Evolutionary conservation across 2,329 filamentous ascomycete genomes (phyloP).

Genomic region (Cercospora sp.): DNA sequence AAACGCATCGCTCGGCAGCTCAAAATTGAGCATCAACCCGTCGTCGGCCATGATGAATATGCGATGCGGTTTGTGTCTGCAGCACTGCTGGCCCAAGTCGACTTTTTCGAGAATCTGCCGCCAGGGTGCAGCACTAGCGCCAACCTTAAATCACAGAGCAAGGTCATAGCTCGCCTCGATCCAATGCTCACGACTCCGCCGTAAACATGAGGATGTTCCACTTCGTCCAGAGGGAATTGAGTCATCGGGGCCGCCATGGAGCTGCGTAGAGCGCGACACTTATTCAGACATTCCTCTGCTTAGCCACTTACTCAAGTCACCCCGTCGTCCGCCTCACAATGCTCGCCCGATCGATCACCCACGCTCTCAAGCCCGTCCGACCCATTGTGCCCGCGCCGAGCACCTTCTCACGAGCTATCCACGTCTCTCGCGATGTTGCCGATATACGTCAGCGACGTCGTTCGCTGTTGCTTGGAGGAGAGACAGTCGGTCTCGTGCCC

Average conservation of each 20-base stretch:
- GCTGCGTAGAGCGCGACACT: neutral
- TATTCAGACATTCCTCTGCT: neutral
- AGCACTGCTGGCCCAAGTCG: neutral
- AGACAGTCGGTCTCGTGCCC: slow-evolving; percentile 82
- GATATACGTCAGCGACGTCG: slow-evolving; percentile 69
- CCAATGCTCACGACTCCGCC: slow-evolving; percentile 13
- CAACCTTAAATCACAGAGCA: neutral
- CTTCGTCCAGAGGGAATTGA: neutral
- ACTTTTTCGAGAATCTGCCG: slow-evolving; percentile 11
- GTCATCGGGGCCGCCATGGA: neutral
- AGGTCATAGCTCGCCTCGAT: slow-evolving; percentile 1
- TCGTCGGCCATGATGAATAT: slow-evolving; percentile 74
- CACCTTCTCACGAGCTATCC: slow-evolving; percentile 51
- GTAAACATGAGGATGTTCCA: slow-evolving; percentile 18
- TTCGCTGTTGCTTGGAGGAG: slow-evolving; percentile 64
- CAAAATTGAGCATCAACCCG: slow-evolving; percentile 92
- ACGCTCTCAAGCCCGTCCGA: neutral
- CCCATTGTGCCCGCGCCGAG: neutral
- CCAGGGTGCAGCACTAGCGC: slow-evolving; percentile 6
- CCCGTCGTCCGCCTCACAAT: neutral
- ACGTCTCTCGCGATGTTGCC: slow-evolving; percentile 73
- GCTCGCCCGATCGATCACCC: neutral
- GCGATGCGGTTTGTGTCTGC: neutral
- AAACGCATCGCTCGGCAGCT: slow-evolving; percentile 66
- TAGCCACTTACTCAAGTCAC: neutral